These are phyloP conservation scores for Blastobotrys malaysiensis DNA, from an alignment of 1,139 yeast genomes.

Conservation along the genomic window DNA sequence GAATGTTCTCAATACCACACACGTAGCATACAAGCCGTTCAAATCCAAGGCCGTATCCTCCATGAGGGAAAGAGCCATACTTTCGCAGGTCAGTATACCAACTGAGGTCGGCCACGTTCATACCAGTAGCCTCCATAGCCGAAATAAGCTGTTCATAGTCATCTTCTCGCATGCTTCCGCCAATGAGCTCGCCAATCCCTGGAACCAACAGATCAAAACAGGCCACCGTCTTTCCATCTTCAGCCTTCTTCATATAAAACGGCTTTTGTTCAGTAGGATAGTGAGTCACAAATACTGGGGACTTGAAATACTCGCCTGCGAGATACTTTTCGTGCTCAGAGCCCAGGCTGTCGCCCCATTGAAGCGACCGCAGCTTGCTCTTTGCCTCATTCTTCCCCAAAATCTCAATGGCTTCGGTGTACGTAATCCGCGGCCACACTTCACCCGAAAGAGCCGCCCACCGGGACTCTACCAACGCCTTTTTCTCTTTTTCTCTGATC, in stretches of 20 bases:
- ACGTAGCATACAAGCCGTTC: slow-evolving; percentile 77
- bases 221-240: slow-evolving; percentile 60
- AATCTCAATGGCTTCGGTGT: slow-evolving; percentile 63
- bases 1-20: slow-evolving; percentile 65
- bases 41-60: slow-evolving; percentile 95
- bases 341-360: slow-evolving; percentile 69
- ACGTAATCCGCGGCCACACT: slow-evolving; percentile 68
- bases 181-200: slow-evolving; percentile 91
- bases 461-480: slow-evolving; percentile 34
- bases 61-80: slow-evolving; percentile 86
- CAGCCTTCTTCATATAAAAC: slow-evolving; percentile 70
- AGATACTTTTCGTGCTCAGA: slow-evolving; percentile 92
- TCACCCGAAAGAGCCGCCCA: slow-evolving; percentile 32
- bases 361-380: slow-evolving; percentile 28
- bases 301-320: slow-evolving; percentile 59
- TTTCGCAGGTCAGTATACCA: slow-evolving; percentile 78
- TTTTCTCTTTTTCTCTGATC: slow-evolving; percentile 35
- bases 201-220: slow-evolving; percentile 89
- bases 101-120: slow-evolving; percentile 47
- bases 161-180: slow-evolving; percentile 91
- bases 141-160: slow-evolving; percentile 42
- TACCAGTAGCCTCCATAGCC: slow-evolving; percentile 43
- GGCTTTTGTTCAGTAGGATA: slow-evolving; percentile 81
- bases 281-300: slow-evolving; percentile 86
- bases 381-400: slow-evolving; percentile 33